Base-by-base conservation (phyloP, 768 basidiomycete genomes). In the Agaricus subrufescens region DNA sequence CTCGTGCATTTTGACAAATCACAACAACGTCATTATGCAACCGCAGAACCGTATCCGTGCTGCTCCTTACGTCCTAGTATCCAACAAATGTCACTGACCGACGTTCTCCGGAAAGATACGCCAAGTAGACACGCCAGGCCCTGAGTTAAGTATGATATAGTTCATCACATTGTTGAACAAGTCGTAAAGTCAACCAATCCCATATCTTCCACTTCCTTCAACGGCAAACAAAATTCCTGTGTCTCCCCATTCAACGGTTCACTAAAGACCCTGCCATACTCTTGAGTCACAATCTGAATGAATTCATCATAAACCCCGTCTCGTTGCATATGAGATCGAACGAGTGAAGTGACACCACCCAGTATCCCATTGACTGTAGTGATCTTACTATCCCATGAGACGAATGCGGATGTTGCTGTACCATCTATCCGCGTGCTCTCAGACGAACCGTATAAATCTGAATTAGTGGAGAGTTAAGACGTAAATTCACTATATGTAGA, bases 311-410 rank as follows among this genome's bases (percentile, higher is more conserved):
- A 65, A 23, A 65, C 44, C 12, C 60, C 52, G 3, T 65, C 62
- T 11, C 54, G 46, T 31, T 58, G 50, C 63, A 65, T 65, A 27
- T 53, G 58, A 3, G 53, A 39, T n/a, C 56, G 50, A 30, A 65
- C 63, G n/a, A 65, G 56, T 19, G 62, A 58, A 7, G 55, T 48
- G 2, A 65, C 54, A 12, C 63, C 63, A 7, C 63, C 63, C n/a
- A 65, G 58, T 6, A 65, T 56, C 3, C 62, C 64, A 52, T 62
- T 62, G 19, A 65, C 54, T 3, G 64, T 65, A 5, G 64, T 65
- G 27, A 62, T 46, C 37, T 65, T 65, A 46, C 62, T 63, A 52
- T 65, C 64, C 64, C 64, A 65, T 1, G 62, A 62, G n/a, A 65
- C 64, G 27, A 65, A 65, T 3, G 64, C 60, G 1, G 64, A 65